phyloP scores from a whole-genome alignment of 192 early-diverging fungal genomes.

The Coemansia sp. region DNA sequence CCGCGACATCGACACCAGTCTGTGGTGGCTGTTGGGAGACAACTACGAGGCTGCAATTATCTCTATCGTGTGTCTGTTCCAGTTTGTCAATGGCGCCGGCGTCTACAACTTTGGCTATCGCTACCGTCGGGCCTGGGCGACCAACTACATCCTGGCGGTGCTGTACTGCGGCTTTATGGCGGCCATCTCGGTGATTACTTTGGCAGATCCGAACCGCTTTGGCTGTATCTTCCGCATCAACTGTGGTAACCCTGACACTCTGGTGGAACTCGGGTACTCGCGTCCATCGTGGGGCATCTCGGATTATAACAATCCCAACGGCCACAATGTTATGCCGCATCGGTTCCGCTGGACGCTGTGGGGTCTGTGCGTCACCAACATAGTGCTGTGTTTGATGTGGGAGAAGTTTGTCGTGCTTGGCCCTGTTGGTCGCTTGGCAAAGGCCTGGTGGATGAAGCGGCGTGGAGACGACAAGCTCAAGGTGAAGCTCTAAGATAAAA shows the following conservation, averaged over 20 bases:
- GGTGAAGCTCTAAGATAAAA: slow-evolving; percentile 3
- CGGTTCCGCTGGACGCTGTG: slow-evolving; percentile 12
- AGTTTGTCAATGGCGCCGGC: slow-evolving; percentile 68
- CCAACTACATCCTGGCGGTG: slow-evolving; percentile 59
- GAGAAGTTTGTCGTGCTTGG: slow-evolving; percentile 11
- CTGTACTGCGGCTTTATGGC: slow-evolving; percentile 54
- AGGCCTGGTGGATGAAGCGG: slow-evolving; percentile 1
- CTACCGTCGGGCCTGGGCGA: slow-evolving; percentile 60
- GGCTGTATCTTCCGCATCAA: slow-evolving; percentile 70
- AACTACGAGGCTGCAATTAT: slow-evolving; percentile 71
- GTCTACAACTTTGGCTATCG: slow-evolving; percentile 67
- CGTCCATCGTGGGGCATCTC: slow-evolving; percentile 46
- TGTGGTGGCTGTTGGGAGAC: slow-evolving; percentile 83
- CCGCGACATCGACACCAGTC: slow-evolving; percentile 54
- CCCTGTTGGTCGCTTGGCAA: slow-evolving; percentile 4
- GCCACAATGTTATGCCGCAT: slow-evolving; percentile 71
- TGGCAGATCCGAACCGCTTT: slow-evolving; percentile 66
- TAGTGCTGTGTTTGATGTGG: slow-evolving; percentile 5
- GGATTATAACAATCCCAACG: slow-evolving; percentile 59
- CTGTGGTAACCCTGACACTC: slow-evolving; percentile 55
- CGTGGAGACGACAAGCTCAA: slow-evolving; percentile 6
- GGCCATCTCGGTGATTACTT: slow-evolving; percentile 52
- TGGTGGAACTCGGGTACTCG: slow-evolving; percentile 40
- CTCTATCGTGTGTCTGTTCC: slow-evolving; percentile 61
- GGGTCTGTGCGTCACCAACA: slow-evolving; percentile 6